These are phyloP conservation scores for Aspergillus udagawae DNA, from an alignment of 2,329 filamentous ascomycete genomes.

Conservation along the genomic window DNA sequence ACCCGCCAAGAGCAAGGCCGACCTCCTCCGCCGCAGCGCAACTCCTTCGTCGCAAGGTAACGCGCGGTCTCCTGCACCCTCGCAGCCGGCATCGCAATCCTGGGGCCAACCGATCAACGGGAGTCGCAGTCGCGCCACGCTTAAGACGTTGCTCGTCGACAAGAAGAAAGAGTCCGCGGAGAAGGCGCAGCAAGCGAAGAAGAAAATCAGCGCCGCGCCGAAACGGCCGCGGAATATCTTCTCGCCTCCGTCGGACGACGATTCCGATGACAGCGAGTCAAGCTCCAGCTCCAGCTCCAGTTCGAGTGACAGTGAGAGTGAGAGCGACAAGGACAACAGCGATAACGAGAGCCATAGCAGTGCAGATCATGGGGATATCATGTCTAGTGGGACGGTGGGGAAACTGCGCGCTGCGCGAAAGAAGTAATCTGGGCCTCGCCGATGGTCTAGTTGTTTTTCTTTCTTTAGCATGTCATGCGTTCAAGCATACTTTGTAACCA, in stretches of 20 bases:
- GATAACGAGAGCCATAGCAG: conserved; percentile 11
- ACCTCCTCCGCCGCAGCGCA: neutral
- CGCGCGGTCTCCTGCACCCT: neutral
- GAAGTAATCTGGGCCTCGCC: neutral
- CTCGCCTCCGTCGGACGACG: conserved; percentile 12
- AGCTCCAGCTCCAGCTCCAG: neutral
- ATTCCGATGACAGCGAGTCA: conserved; percentile 9
- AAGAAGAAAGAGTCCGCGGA: conserved; percentile 8
- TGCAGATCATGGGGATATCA: conserved; percentile 20
- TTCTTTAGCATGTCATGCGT: neutral
- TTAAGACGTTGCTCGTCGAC: conserved; percentile 3
- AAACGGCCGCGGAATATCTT: conserved; percentile 3
- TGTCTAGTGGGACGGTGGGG: conserved; percentile 16
- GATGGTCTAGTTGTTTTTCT: neutral
- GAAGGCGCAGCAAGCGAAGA: conserved; percentile 1
- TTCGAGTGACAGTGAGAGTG: neutral
- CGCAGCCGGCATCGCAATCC: conserved; percentile 1
- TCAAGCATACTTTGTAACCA: neutral
- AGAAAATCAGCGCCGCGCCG: neutral
- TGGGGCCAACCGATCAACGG: conserved; percentile 1
- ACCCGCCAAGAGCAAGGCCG: conserved; percentile 3
- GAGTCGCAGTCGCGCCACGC: neutral
- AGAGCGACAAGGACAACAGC: conserved; percentile 11
- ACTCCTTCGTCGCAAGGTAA: neutral
- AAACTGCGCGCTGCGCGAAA: conserved; percentile 10